phyloP scores from a whole-genome alignment of 108 stramenopile genomes.

The Heterococcus sp. region DNA sequence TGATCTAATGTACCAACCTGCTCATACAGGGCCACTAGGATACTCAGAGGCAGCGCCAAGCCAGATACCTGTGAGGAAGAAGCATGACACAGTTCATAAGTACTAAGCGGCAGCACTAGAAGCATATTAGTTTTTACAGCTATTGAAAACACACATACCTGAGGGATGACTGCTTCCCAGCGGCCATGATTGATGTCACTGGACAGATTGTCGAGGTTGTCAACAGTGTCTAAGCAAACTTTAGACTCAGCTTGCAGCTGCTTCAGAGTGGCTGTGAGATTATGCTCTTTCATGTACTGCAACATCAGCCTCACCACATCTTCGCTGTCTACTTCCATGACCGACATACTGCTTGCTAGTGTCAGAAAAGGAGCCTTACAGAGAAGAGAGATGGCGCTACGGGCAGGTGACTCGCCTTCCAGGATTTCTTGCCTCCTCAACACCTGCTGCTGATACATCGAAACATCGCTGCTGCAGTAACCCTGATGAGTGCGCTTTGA shows the following conservation, averaged over 20 bases:
- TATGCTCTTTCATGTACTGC: slow-evolving; percentile 61
- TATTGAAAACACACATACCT: slow-evolving; percentile 35
- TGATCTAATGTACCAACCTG: neutral
- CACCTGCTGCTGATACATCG: too few species aligned
- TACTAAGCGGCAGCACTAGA: too few species aligned
- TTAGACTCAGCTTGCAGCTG: slow-evolving; percentile 53
- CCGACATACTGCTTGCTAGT: slow-evolving; percentile 6
- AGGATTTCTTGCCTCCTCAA: too few species aligned
- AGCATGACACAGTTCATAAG: too few species aligned
- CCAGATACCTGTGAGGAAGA: slow-evolving; percentile 35
- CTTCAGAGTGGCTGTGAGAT: slow-evolving; percentile 42
- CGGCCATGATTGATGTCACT: slow-evolving; percentile 52
- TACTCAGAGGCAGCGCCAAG: slow-evolving; percentile 49
- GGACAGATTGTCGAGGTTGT: slow-evolving; percentile 43
- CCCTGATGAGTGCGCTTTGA: too few species aligned
- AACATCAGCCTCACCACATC: slow-evolving; percentile 60
- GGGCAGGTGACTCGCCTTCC: neutral
- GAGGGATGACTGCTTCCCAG: slow-evolving; percentile 58
- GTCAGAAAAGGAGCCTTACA: too few species aligned
- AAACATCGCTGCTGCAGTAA: too few species aligned
- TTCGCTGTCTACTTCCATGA: slow-evolving; percentile 57
- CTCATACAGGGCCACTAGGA: slow-evolving; percentile 51
- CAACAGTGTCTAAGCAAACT: slow-evolving; percentile 59
- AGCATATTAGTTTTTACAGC: neutral
- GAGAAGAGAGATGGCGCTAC: too few species aligned